Base-by-base conservation (phyloP, 129 eudicot species). In the Chrysanthemum makinoi region DNA sequence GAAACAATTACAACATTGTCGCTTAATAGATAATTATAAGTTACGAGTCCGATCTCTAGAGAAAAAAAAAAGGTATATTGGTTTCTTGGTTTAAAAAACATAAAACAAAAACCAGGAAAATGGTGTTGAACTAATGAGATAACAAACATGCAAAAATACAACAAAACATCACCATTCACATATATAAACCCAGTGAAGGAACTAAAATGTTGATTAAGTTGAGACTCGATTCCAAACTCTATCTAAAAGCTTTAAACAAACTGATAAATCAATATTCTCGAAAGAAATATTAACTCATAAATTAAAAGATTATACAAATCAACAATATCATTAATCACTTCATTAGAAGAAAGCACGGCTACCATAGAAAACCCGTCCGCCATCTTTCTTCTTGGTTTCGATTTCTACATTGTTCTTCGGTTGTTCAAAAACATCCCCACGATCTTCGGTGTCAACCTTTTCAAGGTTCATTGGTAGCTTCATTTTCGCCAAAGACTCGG, bases 381-480 rank as follows among this genome's bases (percentile, higher is more conserved):
- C 68, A 11, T 84, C 89, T 76, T 88, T 86, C 65, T 80, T 88
- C 75, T 84, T 82, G 59, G 84, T 79, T 72, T 82, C 86, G 2
- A 44, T 39, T 63, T 85, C 84, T 72, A 56, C 62, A 3, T 77
- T 75, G 73, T 70, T 73, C 15, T 68, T 61, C 20, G 59, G 67
- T 61, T 43, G 70, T 12, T 79, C 85, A 62, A 79, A 75, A 50
- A 68, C 73, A 19, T 86, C 81, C 19, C 83, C 72, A 2, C 4
- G 65, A 19, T 73, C 86, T 57, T 75, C 70, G 16, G 43, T 46
- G 68, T 60, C 81, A 16, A 75, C 68, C 47, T 82, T 83, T 49
- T 85, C 87, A 49, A 88, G 80, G 72, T 84, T 89, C 96, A 91
- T 84, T 10, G 96, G 97, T 2, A 91, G 84, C 86, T 91, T 91